Base-by-base conservation (phyloP, 306 rosid genomes). In the Fragaria iinumae region DNA sequence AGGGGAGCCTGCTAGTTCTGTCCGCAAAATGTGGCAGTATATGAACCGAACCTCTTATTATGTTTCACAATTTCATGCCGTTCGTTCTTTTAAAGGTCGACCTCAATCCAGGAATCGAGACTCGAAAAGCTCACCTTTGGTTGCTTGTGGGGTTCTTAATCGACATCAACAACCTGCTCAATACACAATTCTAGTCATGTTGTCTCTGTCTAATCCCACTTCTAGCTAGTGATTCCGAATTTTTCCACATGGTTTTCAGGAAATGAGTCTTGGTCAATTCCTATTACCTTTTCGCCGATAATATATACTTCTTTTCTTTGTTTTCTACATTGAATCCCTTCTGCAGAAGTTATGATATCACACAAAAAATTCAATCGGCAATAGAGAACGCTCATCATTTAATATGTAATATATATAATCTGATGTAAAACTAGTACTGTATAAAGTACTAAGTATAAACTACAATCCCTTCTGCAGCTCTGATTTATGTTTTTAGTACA, bases 51-150 rank as follows among this genome's bases (percentile, higher is more conserved):
- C 14, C 45, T 9, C 52, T 34, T 34, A 17, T 43, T 59, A 12
- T 72, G 63, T 72, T 78, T 69, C 77, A 82, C 74, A 78, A 41
- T 66, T 71, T 27, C 48, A 73, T 25, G 76, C 78, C 57, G 14
- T 27, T 67, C 67, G 74, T 60, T 50, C 74, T 48, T 45, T 43
- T 80, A 76, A 66, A 66, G 73, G 71, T 38, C 36, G 36, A 32
- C 76, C 23, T 64, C 23, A 64, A 66, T 76, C 76, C 72, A 79
- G 77, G 79, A 67, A 72, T 80, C 64, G 80, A 78, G 73, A 72
- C 80, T 39, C 71, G 27, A 76, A 83, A 80, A 77, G 79, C 77
- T 80, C 43, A 50, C 18, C 80, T 80, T 73, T 68, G 87, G 82
- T 73, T 80, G 45, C 77, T 68, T 84, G 84, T 76, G 68, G 82